Evolutionary conservation across 148 eudicot genomes (phyloP).

Genomic region (Camellia japonica): DNA sequence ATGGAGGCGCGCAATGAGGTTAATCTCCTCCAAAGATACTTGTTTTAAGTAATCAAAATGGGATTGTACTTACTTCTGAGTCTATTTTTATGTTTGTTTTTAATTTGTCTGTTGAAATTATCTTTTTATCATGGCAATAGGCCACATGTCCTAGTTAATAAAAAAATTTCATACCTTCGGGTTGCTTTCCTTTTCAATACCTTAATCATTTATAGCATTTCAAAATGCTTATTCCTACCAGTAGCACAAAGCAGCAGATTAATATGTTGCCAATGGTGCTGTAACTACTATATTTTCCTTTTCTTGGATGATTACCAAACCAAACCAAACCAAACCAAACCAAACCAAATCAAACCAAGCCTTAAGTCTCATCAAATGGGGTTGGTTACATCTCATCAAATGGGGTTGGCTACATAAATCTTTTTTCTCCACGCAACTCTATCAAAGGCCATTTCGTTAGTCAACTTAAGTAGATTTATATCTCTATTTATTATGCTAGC

Average conservation of each 20-base stretch:
- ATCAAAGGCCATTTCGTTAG: no score
- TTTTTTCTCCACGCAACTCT: no score
- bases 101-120: neutral
- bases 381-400: no score
- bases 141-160: neutral
- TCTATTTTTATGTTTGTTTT: neutral
- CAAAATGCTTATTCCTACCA: neutral
- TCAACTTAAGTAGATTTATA: no score
- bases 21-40: constrained; percentile 18
- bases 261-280: neutral
- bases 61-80: neutral
- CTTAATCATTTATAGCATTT: neutral
- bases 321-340: no score
- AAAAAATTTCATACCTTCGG: neutral
- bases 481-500: no score
- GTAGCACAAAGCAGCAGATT: neutral
- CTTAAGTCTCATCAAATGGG: no score
- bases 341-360: no score
- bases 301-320: neutral
- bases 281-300: neutral
- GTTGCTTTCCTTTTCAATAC: neutral
- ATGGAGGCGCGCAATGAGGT: constrained; percentile 99
- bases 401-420: no score
- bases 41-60: neutral
- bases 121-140: neutral